Evolutionary conservation across 2,329 filamentous ascomycete genomes (phyloP), one percentile per base, ranked within the genome.

Genomic region (Trichoderma afroharzianum): DNA sequence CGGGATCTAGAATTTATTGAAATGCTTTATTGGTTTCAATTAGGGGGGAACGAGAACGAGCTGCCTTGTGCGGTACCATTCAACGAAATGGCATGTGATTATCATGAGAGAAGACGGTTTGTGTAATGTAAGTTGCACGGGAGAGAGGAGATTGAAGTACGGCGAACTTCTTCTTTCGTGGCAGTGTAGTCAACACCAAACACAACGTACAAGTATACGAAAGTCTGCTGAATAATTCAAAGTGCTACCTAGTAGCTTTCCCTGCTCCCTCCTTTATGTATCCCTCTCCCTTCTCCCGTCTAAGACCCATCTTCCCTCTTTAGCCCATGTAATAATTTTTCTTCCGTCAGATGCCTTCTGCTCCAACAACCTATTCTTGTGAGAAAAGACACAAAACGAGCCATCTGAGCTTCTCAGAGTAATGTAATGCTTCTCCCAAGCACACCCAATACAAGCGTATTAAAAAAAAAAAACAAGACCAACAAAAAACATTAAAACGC

Each of bases 381-480:
- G 32, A 18, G 58, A 39, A 53, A 57, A 47, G 71, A 73, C 62
- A 66, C 39, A 63, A 73, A 62, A 62, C 33, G 39, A 69, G 26
- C 55, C 66, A 21, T 59, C 39, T 33, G 68, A 39, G 21, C 47
- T 57, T 63, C 58, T 70, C 26, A 24, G 26, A 69, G 55, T 50
- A 53, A 69, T 50, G 18, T 43, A 43, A 32, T 26, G 18, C 33
- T 26, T 70, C 68, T 36, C 59, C 21, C 59, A 55, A 39, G 21
- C 33, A 70, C 57, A 59, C 18, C 59, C 59, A 70, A 47, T 47
- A 24, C 57, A 62, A 61, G 24, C 39, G 43, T 26, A 68, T n/a
- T 43, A 70, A 76, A 73, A 68, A 72, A 68, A 72, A 72, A 72
- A 32, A 71, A 26, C 26, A 72, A 71, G 3, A 21, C 50, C 63